Conservation (phyloP, 352 stramenopile species). For the Globisporangium acanthophoron region DNA sequence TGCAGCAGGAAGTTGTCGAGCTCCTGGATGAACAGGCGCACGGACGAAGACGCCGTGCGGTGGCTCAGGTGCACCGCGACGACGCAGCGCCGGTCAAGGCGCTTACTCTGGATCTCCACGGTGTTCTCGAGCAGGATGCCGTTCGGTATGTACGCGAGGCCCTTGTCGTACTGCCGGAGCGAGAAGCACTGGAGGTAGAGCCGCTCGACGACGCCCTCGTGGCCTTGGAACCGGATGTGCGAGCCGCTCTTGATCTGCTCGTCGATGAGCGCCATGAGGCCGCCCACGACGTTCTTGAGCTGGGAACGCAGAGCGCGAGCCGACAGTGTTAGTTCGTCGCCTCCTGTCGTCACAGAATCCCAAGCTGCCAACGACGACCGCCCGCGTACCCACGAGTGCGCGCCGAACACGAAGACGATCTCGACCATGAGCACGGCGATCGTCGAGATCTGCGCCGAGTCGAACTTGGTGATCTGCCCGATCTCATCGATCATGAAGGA, state of each 20-base stretch:
- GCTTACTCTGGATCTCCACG: constrained; percentile 67
- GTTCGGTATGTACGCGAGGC: constrained; percentile 77
- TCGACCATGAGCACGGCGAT: constrained; percentile 78
- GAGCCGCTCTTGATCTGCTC: constrained; percentile 78
- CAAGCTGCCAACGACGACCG: too few species aligned
- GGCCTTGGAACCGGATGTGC: constrained; percentile 65
- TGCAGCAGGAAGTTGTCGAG: constrained; percentile 51
- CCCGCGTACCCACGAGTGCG: constrained; percentile 67
- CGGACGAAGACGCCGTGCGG: constrained; percentile 29
- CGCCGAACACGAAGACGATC: constrained; percentile 72
- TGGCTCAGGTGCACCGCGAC: constrained; percentile 59
- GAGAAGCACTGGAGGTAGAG: constrained; percentile 82
- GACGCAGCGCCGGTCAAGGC: constrained; percentile 43
- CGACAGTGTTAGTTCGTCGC: not conserved
- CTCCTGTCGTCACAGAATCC: too few species aligned
- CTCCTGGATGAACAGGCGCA: constrained; percentile 74
- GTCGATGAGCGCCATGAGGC: constrained; percentile 72
- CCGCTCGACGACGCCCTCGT: constrained; percentile 77
- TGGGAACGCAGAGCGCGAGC: constrained; percentile 11
- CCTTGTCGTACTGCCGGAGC: constrained; percentile 77
- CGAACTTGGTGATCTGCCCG: constrained; percentile 68
- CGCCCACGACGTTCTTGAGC: constrained; percentile 84
- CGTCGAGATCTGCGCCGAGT: constrained; percentile 73
- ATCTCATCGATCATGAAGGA: constrained; percentile 83
- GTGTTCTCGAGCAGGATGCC: constrained; percentile 71